Percentiles rank a stretch among this genome's conserved stretches.
phyloP scores from a whole-genome alignment of 768 basidiomycete genomes.

The Pleurotus sapidus region DNA sequence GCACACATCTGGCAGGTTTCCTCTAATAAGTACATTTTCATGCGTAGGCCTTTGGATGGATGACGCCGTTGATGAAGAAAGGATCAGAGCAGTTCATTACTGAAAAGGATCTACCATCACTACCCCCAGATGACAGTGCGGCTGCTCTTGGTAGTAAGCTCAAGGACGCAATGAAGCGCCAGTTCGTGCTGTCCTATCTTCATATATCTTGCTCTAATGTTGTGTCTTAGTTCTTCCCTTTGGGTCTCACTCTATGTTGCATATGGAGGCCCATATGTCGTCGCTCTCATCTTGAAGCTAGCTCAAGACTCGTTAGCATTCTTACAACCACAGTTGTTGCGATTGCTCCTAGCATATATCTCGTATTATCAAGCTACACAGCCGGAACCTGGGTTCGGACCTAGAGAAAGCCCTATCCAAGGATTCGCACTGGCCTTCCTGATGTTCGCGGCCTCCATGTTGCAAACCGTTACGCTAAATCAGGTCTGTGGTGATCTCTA shows the following conservation, averaged over 20 bases:
- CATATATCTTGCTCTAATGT: neutral
- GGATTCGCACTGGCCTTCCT: slow-evolving; percentile 74
- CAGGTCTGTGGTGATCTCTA: slow-evolving; percentile 43
- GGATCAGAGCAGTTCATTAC: slow-evolving; percentile 67
- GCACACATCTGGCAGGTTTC: too few relatives aligned
- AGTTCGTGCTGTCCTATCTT: slow-evolving; percentile 40
- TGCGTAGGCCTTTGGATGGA: slow-evolving; percentile 73
- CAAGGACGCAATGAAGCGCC: slow-evolving; percentile 54
- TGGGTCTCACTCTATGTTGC: slow-evolving; percentile 74
- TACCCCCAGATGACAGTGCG: slow-evolving; percentile 68
- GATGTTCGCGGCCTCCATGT: slow-evolving; percentile 82
- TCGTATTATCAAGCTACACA: slow-evolving; percentile 64
- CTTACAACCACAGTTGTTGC: slow-evolving; percentile 83
- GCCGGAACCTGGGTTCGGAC: slow-evolving; percentile 24
- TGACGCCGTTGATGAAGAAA: slow-evolving; percentile 76
- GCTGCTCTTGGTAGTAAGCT: slow-evolving; percentile 63
- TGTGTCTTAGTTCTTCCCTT: slow-evolving; percentile 43
- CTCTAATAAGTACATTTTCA: neutral
- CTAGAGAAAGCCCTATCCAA: slow-evolving; percentile 39
- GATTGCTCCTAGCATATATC: slow-evolving; percentile 78
- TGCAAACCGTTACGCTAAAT: slow-evolving; percentile 77
- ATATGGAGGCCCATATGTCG: slow-evolving; percentile 74
- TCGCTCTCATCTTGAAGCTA: slow-evolving; percentile 67
- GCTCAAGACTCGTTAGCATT: slow-evolving; percentile 80
- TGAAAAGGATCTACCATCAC: slow-evolving; percentile 81